These are phyloP conservation scores for Pestalotiopsis sp. DNA, from an alignment of 2,329 filamentous ascomycete species.

Conservation along the genomic window DNA sequence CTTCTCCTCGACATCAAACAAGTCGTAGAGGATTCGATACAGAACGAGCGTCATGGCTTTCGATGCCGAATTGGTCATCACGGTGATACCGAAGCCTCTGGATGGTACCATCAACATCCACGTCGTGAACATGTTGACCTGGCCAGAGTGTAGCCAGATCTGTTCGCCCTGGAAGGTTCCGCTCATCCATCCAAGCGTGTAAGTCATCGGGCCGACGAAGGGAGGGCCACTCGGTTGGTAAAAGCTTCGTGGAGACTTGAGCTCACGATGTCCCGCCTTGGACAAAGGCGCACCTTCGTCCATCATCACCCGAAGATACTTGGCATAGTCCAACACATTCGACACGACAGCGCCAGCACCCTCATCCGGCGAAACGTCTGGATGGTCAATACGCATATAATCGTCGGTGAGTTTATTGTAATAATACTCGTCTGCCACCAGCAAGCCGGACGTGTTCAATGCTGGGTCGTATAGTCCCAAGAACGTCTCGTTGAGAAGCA, in stretches of 20 bases:
- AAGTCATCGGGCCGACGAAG: slow-evolving; percentile 25
- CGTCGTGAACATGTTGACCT: slow-evolving; percentile 28
- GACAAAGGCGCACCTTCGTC: slow-evolving; percentile 29
- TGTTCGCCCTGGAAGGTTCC: slow-evolving; percentile 27
- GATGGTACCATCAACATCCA: slow-evolving; percentile 37
- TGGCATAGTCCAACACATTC: slow-evolving; percentile 40
- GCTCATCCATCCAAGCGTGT: slow-evolving; percentile 34
- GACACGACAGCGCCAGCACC: slow-evolving; percentile 48
- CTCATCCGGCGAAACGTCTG: slow-evolving; percentile 33
- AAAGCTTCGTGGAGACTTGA: slow-evolving; percentile 31
- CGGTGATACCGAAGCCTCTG: slow-evolving; percentile 33
- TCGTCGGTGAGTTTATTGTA: slow-evolving; percentile 33
- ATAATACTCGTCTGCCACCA: slow-evolving; percentile 45
- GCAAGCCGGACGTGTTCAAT: slow-evolving; percentile 19
- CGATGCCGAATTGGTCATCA: slow-evolving; percentile 28
- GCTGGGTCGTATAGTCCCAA: slow-evolving; percentile 30
- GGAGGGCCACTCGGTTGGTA: slow-evolving; percentile 11
- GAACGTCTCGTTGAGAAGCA: slow-evolving; percentile 49
- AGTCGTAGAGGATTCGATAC: slow-evolving; percentile 33
- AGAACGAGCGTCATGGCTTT: slow-evolving; percentile 23
- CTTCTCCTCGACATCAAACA: slow-evolving; percentile 19
- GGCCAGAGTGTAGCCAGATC: slow-evolving; percentile 34
- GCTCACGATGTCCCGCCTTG: slow-evolving; percentile 24
- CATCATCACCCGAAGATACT: slow-evolving; percentile 36
- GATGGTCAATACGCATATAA: slow-evolving; percentile 28